A percentile compares a stretch with the other conserved stretches of the same genome.
Evolutionary conservation across 2,329 filamentous ascomycete genomes (phyloP).

Genomic region (Xylaria sp.): DNA sequence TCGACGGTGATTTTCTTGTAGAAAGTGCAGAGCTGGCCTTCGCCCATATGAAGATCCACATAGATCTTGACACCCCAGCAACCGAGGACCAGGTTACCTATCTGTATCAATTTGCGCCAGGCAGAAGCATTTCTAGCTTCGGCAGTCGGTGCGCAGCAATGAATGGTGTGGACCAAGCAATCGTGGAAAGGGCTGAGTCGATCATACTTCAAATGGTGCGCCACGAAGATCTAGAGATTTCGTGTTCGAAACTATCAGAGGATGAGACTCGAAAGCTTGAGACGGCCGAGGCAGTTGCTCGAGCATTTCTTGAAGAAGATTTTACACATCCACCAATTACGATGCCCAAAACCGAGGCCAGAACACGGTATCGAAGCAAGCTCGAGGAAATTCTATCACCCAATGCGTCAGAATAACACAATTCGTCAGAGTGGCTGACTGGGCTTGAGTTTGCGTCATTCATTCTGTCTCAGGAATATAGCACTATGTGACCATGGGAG

Average conservation of each 20-base stretch:
- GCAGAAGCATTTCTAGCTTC: constrained; percentile 82
- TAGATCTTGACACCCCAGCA: constrained; percentile 63
- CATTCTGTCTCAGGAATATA: neutral
- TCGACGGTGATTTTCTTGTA: constrained; percentile 70
- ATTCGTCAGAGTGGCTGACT: neutral
- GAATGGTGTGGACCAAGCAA: constrained; percentile 79
- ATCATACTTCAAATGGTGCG: constrained; percentile 74
- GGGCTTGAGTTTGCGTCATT: neutral
- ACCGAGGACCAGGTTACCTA: constrained; percentile 74
- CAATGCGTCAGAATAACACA: neutral
- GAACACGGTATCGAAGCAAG: constrained; percentile 43
- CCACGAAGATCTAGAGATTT: constrained; percentile 80
- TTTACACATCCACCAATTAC: constrained; percentile 45
- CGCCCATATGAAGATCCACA: constrained; percentile 77
- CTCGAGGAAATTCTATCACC: constrained; percentile 43
- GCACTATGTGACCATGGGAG: neutral
- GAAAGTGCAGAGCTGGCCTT: constrained; percentile 65
- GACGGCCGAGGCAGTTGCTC: constrained; percentile 71
- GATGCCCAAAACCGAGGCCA: constrained; percentile 18
- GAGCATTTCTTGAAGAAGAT: constrained; percentile 64
- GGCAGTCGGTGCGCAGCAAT: constrained; percentile 86
- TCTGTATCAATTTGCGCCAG: constrained; percentile 75
- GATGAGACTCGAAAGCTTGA: constrained; percentile 74
- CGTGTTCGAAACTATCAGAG: constrained; percentile 74
- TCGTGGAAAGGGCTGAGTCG: constrained; percentile 80